Evolutionary conservation across 176 grass and related monocot genomes (phyloP), one percentile per base, ranked within the genome.

Genomic region (Ensete ventricosum): DNA sequence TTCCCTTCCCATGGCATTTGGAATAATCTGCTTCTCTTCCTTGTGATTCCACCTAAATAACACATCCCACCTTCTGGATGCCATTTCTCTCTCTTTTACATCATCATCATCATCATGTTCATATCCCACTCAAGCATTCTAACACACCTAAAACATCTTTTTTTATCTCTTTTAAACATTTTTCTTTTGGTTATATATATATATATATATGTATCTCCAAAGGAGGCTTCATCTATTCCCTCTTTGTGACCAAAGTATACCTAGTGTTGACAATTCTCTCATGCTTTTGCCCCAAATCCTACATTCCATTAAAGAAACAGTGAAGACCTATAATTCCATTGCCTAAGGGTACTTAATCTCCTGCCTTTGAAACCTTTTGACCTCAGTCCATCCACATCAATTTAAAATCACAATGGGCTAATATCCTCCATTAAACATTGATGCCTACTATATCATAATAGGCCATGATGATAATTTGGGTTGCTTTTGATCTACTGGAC

Each of bases 271-370:
- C 34, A 43, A 43, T 43, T 12, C 63, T 65, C 11, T 25, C 25
- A 3, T 65, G 63, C 63, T 25, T 29, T 65, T 29, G 63, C 24
- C 34, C 34, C 34, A 43, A 43, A 43, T 43, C 34, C 34, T 43
- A 43, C 26, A 14, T 67, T 29, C 1, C 34, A 50, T 70, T 20
- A 50, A 51, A 20, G 8, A 70, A 58, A 58, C 16, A n/a, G 9
- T 43, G 53, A 60, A 59, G 53, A 16, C 73, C 5, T 54, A 75
- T 75, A 14, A 75, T 75, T 75, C 19, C 54, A 34, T 29, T 59
- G 14, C 20, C 16, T 43, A 43, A 43, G 34, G 34, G 34, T 53
- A 52, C 34, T 52, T 53, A 53, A 53, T 52, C 50, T 54, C 48
- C 4, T 22, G 21, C 21, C 25, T 75, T 34, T 63, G 58, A 65